phyloP scores from a whole-genome alignment of 345 rosid species.

The Sonneratia alba region DNA sequence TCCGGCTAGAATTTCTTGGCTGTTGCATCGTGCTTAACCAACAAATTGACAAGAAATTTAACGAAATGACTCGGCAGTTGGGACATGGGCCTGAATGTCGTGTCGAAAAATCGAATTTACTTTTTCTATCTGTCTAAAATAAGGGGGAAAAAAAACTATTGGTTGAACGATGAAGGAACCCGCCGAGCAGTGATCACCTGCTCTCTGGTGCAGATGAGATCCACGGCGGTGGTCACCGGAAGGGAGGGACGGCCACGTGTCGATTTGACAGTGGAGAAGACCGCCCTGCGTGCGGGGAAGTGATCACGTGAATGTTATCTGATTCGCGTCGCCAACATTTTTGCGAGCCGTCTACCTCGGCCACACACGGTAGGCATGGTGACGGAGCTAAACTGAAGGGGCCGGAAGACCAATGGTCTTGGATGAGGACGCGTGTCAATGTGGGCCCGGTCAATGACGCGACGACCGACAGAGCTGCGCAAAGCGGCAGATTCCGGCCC shows the following conservation, averaged over 20 bases:
- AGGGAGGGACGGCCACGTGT: background rate
- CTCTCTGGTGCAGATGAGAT: background rate
- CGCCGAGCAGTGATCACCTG: background rate
- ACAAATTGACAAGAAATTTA: too few species aligned
- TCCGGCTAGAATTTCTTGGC: too few species aligned
- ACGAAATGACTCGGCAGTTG: too few species aligned
- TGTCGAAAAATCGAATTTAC: too few species aligned
- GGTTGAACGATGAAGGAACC: background rate
- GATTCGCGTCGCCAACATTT: background rate
- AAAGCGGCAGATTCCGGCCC: background rate
- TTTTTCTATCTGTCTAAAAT: too few species aligned
- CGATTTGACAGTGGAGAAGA: background rate
- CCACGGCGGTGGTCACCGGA: background rate
- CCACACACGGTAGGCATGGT: background rate
- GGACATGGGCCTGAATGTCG: too few species aligned
- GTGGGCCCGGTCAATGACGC: background rate
- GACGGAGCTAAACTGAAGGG: background rate
- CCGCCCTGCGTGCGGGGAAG: background rate
- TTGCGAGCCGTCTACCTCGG: background rate
- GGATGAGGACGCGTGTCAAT: background rate
- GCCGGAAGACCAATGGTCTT: background rate
- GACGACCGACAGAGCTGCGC: too few species aligned
- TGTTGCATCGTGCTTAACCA: too few species aligned
- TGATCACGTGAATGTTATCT: background rate
- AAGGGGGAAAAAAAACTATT: too few species aligned